Evolutionary conservation across 192 early-diverging fungal genomes (phyloP).

Genomic region (Coemansia sp.): DNA sequence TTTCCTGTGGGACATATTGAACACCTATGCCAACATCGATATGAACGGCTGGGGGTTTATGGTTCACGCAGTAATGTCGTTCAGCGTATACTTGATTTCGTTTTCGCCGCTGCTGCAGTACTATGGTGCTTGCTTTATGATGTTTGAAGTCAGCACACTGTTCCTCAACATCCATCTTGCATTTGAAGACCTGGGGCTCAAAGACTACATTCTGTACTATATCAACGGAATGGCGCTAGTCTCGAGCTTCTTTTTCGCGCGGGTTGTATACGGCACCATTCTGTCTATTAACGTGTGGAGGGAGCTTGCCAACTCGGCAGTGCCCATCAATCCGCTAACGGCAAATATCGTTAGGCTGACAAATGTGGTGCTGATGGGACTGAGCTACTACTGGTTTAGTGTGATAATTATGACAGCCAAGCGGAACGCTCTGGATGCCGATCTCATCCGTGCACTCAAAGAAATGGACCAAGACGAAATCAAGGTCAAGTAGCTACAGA

Average conservation of each 20-base stretch:
- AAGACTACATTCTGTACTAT: conserved; percentile 71
- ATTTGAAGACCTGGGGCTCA: conserved; percentile 74
- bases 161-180: conserved; percentile 87
- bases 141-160: conserved; percentile 86
- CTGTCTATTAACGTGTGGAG: conserved; percentile 62
- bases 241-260: conserved; percentile 70
- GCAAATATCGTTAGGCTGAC: conserved; percentile 22
- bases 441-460: conserved; percentile 39
- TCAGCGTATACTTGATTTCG: conserved; percentile 70
- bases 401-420: conserved; percentile 45
- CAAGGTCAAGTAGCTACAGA: conserved; percentile 9
- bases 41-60: conserved; percentile 76
- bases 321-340: conserved; percentile 27
- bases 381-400: conserved; percentile 54
- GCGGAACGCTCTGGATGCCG: conserved; percentile 39
- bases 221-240: conserved; percentile 83
- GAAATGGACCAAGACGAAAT: conserved; percentile 25
- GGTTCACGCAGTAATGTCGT: conserved; percentile 74
- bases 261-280: conserved; percentile 75
- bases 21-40: conserved; percentile 64
- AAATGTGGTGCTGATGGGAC: conserved; percentile 26
- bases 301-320: conserved; percentile 23
- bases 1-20: conserved; percentile 87
- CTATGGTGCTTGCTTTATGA: conserved; percentile 84
- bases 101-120: conserved; percentile 76